phyloP scores from a whole-genome alignment of 345 rosid genomes.

The Raphanus raphanistrum region DNA sequence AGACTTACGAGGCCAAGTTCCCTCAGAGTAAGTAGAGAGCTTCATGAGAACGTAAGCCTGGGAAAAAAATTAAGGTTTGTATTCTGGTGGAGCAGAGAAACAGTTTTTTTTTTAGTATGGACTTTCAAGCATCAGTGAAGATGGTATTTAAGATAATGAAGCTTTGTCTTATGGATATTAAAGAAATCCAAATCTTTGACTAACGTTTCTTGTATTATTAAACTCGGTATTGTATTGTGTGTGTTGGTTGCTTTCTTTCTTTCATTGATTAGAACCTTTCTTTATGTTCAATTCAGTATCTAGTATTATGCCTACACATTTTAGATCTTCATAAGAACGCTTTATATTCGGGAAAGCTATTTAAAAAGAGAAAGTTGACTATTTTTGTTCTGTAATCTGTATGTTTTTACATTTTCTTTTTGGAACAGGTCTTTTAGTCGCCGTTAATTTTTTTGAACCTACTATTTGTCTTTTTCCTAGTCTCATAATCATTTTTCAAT shows the following conservation, averaged over 20 bases:
- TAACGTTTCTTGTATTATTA: constrained; percentile 4
- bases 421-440: background rate
- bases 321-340: constrained; percentile 3
- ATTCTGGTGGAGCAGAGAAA: constrained; percentile 9
- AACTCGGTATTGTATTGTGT: background rate
- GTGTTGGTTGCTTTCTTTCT: background rate
- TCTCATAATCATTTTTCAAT: background rate
- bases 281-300: background rate
- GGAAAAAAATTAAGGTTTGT: background rate
- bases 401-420: background rate
- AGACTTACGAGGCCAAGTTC: constrained; percentile 58
- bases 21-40: constrained; percentile 46
- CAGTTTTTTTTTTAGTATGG: background rate
- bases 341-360: background rate
- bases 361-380: constrained; percentile 3
- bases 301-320: constrained; percentile 3
- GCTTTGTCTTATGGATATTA: background rate
- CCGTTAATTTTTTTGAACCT: background rate
- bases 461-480: background rate
- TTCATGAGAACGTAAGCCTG: background rate
- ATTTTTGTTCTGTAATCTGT: background rate
- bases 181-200: constrained; percentile 1
- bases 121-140: constrained; percentile 16
- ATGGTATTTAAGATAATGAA: background rate
- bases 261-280: background rate